Evolutionary conservation across 1,284 basidiomycete species (phyloP).

Genomic region (Boletus mariae): DNA sequence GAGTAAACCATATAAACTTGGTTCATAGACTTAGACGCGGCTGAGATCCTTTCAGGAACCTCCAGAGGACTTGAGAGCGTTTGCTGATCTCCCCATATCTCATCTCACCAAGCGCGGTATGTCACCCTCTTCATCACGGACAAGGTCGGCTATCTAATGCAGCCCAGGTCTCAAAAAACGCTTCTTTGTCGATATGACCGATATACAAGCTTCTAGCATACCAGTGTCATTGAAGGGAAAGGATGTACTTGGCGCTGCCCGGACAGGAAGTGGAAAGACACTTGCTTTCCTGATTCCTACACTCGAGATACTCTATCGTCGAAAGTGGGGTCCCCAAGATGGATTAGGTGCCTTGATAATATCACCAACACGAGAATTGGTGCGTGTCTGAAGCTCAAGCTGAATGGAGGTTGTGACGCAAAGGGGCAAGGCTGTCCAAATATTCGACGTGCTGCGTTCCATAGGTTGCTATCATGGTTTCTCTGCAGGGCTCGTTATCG

Average conservation of each 20-base stretch:
- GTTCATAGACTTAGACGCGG: constrained; percentile 3
- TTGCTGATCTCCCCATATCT: constrained; percentile 69
- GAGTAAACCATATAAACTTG: constrained; percentile 28
- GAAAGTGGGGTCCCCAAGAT: constrained; percentile 78
- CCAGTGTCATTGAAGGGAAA: constrained; percentile 63
- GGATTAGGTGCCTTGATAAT: constrained; percentile 92
- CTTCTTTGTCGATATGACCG: constrained; percentile 84
- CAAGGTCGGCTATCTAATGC: neutral
- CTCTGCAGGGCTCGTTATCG: constrained; percentile 94
- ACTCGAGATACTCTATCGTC: constrained; percentile 70
- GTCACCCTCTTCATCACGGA: constrained; percentile 9
- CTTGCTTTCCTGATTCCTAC: constrained; percentile 79
- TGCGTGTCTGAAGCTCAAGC: constrained; percentile 35
- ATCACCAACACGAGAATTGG: constrained; percentile 92
- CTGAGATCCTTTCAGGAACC: constrained; percentile 40
- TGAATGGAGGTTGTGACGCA: constrained; percentile 6
- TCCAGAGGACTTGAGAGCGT: constrained; percentile 45
- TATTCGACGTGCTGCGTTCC: constrained; percentile 91
- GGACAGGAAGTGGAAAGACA: constrained; percentile 83
- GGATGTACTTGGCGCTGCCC: constrained; percentile 75
- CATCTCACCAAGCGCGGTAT: constrained; percentile 63
- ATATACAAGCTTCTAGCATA: constrained; percentile 68
- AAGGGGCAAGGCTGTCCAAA: constrained; percentile 79
- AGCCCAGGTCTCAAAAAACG: constrained; percentile 74
- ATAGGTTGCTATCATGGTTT: constrained; percentile 91